phyloP scores from a whole-genome alignment of 768 basidiomycete genomes.

The Kwoniella pini region DNA sequence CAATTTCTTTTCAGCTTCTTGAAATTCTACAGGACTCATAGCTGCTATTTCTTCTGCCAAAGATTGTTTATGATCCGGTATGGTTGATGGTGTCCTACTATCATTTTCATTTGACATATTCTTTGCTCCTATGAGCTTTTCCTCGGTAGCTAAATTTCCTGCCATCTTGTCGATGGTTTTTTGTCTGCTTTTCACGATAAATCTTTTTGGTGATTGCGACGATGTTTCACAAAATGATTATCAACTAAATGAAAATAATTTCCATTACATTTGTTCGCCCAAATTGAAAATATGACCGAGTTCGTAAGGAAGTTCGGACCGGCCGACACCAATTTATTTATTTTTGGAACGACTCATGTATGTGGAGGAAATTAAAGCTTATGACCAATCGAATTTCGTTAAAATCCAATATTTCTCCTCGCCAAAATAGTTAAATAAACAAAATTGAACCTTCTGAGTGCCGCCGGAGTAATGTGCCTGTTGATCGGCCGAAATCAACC shows the following conservation, averaged over 20 bases:
- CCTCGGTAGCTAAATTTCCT: not conserved
- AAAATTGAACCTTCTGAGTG: constrained; percentile 6
- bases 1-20: constrained; percentile 38
- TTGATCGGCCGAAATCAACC: not conserved
- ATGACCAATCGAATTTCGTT: not conserved
- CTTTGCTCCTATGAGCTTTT: constrained; percentile 13
- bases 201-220: too few relatives aligned
- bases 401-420: not conserved
- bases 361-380: not conserved
- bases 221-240: not conserved
- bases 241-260: not conserved
- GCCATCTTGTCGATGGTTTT: not conserved
- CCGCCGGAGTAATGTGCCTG: constrained; percentile 1
- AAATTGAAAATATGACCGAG: not conserved
- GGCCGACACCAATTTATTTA: not conserved
- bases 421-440: not conserved
- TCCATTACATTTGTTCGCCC: too few relatives aligned
- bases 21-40: constrained; percentile 45
- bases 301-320: not conserved
- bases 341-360: not conserved
- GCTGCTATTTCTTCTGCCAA: constrained; percentile 34
- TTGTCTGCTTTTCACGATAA: too few relatives aligned
- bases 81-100: constrained; percentile 14
- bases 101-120: constrained; percentile 9
- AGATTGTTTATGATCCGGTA: constrained; percentile 34